phyloP scores from a whole-genome alignment of 495 filamentous ascomycete genomes.

The Chaetomium tenue region DNA sequence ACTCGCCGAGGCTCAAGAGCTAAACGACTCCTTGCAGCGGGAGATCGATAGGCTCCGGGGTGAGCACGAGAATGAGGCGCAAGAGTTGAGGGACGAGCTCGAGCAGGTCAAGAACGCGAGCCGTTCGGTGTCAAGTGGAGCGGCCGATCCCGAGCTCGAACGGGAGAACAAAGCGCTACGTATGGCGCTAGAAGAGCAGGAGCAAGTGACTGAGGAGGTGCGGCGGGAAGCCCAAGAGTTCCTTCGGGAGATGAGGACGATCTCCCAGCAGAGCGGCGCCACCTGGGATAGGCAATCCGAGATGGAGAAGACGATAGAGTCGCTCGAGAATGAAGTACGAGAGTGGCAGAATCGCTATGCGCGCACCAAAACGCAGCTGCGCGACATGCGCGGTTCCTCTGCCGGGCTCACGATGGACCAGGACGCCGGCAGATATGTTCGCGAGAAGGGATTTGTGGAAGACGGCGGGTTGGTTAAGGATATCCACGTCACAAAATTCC shows the following conservation, averaged over 20 bases:
- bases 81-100: slow-evolving; percentile 62
- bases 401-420: slow-evolving; percentile 66
- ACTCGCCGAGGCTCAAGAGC: slow-evolving; percentile 69
- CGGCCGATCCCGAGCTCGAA: slow-evolving; percentile 60
- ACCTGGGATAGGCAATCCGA: slow-evolving; percentile 79
- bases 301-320: slow-evolving; percentile 66
- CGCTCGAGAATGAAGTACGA: slow-evolving; percentile 75
- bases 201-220: slow-evolving; percentile 85
- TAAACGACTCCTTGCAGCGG: slow-evolving; percentile 71
- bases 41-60: slow-evolving; percentile 71
- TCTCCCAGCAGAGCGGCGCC: slow-evolving; percentile 75
- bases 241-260: slow-evolving; percentile 80
- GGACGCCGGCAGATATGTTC: slow-evolving; percentile 60
- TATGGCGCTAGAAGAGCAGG: slow-evolving; percentile 66
- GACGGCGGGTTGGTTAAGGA: slow-evolving; percentile 79
- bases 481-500: slow-evolving; percentile 90
- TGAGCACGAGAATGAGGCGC: slow-evolving; percentile 63
- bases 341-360: slow-evolving; percentile 90
- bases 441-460: slow-evolving; percentile 69
- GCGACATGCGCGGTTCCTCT: slow-evolving; percentile 76
- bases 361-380: slow-evolving; percentile 78
- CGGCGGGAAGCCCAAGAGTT: slow-evolving; percentile 79
- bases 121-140: slow-evolving; percentile 23
- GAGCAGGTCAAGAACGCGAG: slow-evolving; percentile 48
- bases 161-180: slow-evolving; percentile 72